A percentile compares a stretch with the other conserved stretches of the same genome.
Conservation (phyloP, 768 basidiomycete species). For the Pilatotrama ljubarskyi region DNA sequence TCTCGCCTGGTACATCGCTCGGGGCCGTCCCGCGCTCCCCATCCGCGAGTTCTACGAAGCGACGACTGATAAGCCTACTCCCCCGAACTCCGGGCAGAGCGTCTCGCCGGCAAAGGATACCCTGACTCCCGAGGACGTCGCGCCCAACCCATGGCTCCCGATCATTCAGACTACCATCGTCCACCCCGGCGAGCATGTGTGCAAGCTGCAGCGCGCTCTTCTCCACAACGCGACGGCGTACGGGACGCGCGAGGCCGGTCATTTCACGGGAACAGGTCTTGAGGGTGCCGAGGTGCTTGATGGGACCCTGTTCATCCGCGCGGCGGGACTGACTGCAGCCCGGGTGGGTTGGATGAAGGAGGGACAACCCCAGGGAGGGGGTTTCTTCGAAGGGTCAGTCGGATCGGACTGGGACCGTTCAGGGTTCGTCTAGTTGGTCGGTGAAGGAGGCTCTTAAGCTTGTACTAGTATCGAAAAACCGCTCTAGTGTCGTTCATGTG, state of each 20-base stretch:
- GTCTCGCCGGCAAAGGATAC: slow-evolving; percentile 29
- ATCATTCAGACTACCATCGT: slow-evolving; percentile 53
- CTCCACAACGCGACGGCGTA: slow-evolving; percentile 47
- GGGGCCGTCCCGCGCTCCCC: slow-evolving; percentile 53
- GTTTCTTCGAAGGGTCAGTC: too few relatives aligned
- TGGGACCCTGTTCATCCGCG: slow-evolving; percentile 62
- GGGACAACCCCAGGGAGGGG: slow-evolving; percentile 26
- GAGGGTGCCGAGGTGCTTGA: slow-evolving; percentile 56
- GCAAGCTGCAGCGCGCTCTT: slow-evolving; percentile 51
- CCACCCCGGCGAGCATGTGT: slow-evolving; percentile 60
- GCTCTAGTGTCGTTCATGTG: too few relatives aligned
- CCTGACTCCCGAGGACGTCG: slow-evolving; percentile 36
- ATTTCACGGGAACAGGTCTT: slow-evolving; percentile 36
- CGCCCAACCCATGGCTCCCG: slow-evolving; percentile 60
- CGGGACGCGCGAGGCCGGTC: slow-evolving; percentile 39
- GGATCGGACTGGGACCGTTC: slow-evolving; percentile 26
- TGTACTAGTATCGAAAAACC: neutral
- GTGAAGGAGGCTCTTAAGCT: neutral
- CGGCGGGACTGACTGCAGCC: slow-evolving; percentile 52
- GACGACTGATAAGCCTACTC: slow-evolving; percentile 18
- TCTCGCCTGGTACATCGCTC: slow-evolving; percentile 56
- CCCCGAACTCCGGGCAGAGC: slow-evolving; percentile 26
- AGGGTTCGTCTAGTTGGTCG: slow-evolving; percentile 30
- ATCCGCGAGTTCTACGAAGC: slow-evolving; percentile 49
- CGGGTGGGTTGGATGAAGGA: slow-evolving; percentile 42